Percentiles rank a stretch among this genome's conserved stretches.
These are phyloP conservation scores for Gentiana dahurica DNA, from an alignment of 257 asterid genomes.

Conservation along the genomic window DNA sequence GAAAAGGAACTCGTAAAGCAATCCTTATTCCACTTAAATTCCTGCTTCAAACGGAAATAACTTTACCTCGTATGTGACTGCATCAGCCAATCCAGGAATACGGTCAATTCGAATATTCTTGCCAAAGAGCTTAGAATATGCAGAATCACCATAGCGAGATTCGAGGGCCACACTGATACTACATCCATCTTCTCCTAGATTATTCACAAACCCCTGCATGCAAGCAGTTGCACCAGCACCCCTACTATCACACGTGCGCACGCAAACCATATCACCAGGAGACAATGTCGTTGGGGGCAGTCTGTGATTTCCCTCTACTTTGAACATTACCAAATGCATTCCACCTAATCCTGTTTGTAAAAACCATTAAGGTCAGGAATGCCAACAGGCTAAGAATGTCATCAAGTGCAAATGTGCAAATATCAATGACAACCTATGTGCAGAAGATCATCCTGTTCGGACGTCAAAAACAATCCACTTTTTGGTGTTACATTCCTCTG, in stretches of 20 bases:
- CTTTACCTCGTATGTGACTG: conserved; percentile 84
- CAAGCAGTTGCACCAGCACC: conserved; percentile 91
- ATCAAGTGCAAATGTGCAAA: no score
- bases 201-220: conserved; percentile 88
- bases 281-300: conserved; percentile 93
- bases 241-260: conserved; percentile 75
- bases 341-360: conserved; percentile 79
- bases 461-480: no score
- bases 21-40: no score
- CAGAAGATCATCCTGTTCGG: no score
- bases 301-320: conserved; percentile 77
- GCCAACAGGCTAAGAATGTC: not conserved
- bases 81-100: conserved; percentile 90
- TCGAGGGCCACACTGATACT: conserved; percentile 89
- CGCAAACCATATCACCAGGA: conserved; percentile 99
- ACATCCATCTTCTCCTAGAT: conserved; percentile 87
- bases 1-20: no score
- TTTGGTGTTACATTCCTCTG: no score
- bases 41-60: no score
- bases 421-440: no score
- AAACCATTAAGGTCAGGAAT: conserved; percentile 5
- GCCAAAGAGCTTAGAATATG: conserved; percentile 84
- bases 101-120: conserved; percentile 89
- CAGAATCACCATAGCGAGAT: conserved; percentile 89
- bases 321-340: conserved; percentile 90